These are phyloP conservation scores for Celoporthe dispersa DNA, from an alignment of 2,329 filamentous ascomycete genomes.

Conservation along the genomic window DNA sequence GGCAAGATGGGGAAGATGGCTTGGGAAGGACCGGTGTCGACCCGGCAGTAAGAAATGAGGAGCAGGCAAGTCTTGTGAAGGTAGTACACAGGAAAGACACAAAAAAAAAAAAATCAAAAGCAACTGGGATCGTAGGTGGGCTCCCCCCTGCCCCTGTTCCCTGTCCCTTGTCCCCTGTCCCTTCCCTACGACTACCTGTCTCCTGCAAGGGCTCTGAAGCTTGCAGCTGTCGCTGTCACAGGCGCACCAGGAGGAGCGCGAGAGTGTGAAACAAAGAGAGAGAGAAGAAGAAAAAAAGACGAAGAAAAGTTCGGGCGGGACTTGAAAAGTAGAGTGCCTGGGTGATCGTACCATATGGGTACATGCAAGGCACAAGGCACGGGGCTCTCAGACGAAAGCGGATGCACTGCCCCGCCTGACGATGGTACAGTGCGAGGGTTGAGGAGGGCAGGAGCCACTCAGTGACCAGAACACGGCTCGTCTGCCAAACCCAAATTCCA, in stretches of 20 bases:
- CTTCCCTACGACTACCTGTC: constrained; percentile 1
- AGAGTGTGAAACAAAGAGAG: not conserved
- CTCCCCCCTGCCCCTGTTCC: not conserved
- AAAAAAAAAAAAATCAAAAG: not conserved
- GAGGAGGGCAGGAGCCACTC: constrained; percentile 5
- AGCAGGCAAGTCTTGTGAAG: not conserved
- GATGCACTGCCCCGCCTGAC: constrained; percentile 20
- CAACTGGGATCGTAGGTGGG: not conserved
- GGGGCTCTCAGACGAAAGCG: constrained; percentile 7
- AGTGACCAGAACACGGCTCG: not conserved
- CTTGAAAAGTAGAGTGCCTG: not conserved
- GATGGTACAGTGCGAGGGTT: constrained; percentile 7
- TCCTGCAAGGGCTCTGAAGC: constrained; percentile 9
- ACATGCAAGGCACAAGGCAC: constrained; percentile 26
- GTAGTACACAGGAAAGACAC: not conserved
- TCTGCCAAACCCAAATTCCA: constrained; percentile 19
- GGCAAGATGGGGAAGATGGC: not conserved
- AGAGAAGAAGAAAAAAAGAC: not conserved
- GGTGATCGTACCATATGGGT: not conserved
- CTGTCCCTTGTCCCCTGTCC: not conserved
- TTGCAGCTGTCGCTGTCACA: constrained; percentile 11
- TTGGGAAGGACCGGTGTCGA: not conserved
- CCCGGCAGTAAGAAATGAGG: not conserved
- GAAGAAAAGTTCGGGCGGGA: not conserved
- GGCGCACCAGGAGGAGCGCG: not conserved